Percentiles rank a stretch among this genome's conserved stretches.
phyloP scores from a whole-genome alignment of 2,329 filamentous ascomycete genomes.

The Xylariomycetidae sp. region DNA sequence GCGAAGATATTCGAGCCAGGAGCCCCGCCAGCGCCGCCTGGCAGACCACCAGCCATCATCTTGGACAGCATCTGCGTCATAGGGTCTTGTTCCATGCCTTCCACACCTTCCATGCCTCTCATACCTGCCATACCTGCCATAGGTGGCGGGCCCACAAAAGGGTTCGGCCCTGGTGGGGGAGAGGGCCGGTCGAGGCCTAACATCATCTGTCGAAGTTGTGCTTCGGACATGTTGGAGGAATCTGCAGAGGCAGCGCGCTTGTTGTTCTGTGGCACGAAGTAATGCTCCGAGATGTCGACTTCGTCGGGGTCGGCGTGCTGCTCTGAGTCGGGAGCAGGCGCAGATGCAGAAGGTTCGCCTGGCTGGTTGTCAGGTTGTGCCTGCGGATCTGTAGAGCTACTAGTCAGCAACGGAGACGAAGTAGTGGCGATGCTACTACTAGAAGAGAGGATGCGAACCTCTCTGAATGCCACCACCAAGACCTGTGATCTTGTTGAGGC shows the following conservation, averaged over 20 bases:
- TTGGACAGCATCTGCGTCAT: constrained; percentile 72
- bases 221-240: constrained; percentile 41
- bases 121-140: constrained; percentile 23
- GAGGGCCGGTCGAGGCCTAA: constrained; percentile 44
- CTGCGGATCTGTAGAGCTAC: too few relatives aligned
- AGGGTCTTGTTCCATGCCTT: constrained; percentile 46
- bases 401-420: too few relatives aligned
- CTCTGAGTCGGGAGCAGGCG: constrained; percentile 19
- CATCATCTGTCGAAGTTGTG: constrained; percentile 61
- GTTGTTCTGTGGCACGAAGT: constrained; percentile 50
- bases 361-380: constrained; percentile 22
- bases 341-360: constrained; percentile 3
- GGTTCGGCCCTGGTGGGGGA: constrained; percentile 16
- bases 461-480: constrained; percentile 53
- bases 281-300: constrained; percentile 73
- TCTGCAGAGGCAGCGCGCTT: constrained; percentile 32
- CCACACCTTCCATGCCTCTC: constrained; percentile 20
- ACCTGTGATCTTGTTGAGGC: constrained; percentile 70
- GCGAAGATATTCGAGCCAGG: constrained; percentile 30
- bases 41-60: constrained; percentile 41
- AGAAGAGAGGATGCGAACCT: too few relatives aligned
- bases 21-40: constrained; percentile 29
- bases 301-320: constrained; percentile 61
- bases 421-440: too few relatives aligned
- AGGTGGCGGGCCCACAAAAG: constrained; percentile 14